These are phyloP conservation scores for Mallotus japonicus DNA, from an alignment of 441 rosid genomes.

Conservation along the genomic window DNA sequence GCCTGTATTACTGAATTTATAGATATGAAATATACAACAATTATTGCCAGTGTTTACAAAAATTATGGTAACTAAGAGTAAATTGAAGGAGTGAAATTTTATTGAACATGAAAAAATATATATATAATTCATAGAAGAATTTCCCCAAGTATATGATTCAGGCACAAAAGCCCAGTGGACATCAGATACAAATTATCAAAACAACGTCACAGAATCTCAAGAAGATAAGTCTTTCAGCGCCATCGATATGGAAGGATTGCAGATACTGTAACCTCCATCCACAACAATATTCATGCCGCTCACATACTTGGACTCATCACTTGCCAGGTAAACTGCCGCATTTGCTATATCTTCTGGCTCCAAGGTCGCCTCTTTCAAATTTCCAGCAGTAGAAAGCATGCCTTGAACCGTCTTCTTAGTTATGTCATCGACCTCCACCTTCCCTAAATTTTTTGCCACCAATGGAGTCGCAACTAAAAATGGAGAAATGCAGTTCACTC, in stretches of 20 bases:
- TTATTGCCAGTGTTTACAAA: no score
- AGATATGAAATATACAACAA: no score
- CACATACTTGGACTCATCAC: neutral
- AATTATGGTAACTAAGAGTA: no score
- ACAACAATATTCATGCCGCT: neutral
- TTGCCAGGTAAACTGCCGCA: neutral
- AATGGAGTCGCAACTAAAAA: neutral
- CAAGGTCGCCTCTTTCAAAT: neutral
- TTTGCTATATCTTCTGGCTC: neutral
- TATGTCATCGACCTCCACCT: neutral
- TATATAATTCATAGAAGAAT: no score
- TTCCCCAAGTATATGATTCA: no score
- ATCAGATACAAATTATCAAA: no score
- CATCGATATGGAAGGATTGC: neutral
- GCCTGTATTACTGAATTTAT: no score
- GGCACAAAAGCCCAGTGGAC: no score
- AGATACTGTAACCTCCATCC: neutral
- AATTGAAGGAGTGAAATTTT: no score
- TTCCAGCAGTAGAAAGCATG: neutral
- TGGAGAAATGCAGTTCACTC: neutral
- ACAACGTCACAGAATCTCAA: neutral
- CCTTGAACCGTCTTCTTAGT: neutral
- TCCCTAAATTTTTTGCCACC: neutral
- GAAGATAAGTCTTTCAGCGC: neutral
- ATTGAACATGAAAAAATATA: no score